Evolutionary conservation across 371 early-diverging fungal species (phyloP), one percentile per base, ranked within the genome.

Genomic region (Saksenaea oblongispora): DNA sequence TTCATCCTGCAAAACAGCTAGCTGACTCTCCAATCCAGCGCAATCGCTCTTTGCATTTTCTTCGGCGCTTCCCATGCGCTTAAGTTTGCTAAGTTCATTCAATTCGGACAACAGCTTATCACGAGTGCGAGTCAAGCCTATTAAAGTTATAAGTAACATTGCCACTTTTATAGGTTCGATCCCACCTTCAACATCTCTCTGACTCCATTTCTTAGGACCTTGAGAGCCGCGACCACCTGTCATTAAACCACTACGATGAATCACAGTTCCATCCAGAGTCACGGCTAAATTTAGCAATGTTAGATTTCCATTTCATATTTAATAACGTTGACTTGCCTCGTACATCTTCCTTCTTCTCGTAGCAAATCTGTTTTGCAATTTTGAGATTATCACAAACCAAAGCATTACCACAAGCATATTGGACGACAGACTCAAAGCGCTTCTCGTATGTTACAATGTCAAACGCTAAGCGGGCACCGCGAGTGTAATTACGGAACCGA

Each of bases 161-260:
- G 34, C 8, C 7, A 4, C 31, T 31, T 1, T 35, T 31, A 36
- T 0, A 26, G 24, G 5, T 17, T 34, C n/a, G 10, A 31, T 42
- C 57, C 55, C 63, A 87, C 85, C 80, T 66, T 91, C 71, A 13
- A 98, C 75, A 39, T 92, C 95, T 28, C 87, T 86, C 24, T 95
- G 94, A 58, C 96, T 91, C 96, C 98, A 98, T 55, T 89, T 79
- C 57, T 85, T 82, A 5, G 87, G 81, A 1, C 78, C 56, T 17
- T 76, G 74, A 2, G 76, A 56, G 13, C 67, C 66, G 22, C 78
- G 75, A 34, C 92, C 93, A 71, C 99, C 99, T 0, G 97, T 97
- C 59, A 99, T 98, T 65, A 96, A 75, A 51, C 98, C 99, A 62
- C 87, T 93, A 69, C 92, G 95, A 76, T 98, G 98, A 69, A 99